Conservation (phyloP, 106 monocot genomes). For the Apostasia shenzhenica region DNA sequence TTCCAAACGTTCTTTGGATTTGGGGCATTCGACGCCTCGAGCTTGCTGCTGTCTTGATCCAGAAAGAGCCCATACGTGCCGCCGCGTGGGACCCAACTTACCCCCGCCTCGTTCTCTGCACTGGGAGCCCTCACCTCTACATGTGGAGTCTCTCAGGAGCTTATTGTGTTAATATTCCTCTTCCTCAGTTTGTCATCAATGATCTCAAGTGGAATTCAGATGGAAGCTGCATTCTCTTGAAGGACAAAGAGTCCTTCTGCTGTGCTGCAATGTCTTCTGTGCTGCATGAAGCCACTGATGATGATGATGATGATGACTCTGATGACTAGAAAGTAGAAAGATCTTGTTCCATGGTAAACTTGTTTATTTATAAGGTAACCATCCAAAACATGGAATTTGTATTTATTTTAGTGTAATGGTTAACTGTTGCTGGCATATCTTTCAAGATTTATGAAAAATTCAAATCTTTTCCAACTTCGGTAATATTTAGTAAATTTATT, state of each 20-base stretch:
- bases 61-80: constrained; percentile 80
- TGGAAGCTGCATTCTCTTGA: constrained; percentile 80
- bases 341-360: too few species aligned
- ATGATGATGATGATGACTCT: constrained; percentile 41
- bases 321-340: constrained; percentile 13
- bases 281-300: constrained; percentile 27
- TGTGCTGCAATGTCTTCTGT: constrained; percentile 54
- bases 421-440: too few species aligned
- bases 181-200: constrained; percentile 41
- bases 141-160: constrained; percentile 88
- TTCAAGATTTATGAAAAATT: too few species aligned
- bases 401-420: too few species aligned
- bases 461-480: too few species aligned
- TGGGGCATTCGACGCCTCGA: constrained; percentile 91
- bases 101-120: constrained; percentile 65
- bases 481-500: too few species aligned
- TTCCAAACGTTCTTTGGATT: constrained; percentile 86
- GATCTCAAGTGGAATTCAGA: constrained; percentile 89
- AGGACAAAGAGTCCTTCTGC: constrained; percentile 80
- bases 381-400: too few species aligned
- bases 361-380: too few species aligned
- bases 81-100: constrained; percentile 81
- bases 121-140: constrained; percentile 68
- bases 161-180: constrained; percentile 61
- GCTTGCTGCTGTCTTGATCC: constrained; percentile 63